Evolutionary conservation across 345 rosid species (phyloP), one percentile per base, ranked within the genome.

Genomic region (Gossypium thurberi): DNA sequence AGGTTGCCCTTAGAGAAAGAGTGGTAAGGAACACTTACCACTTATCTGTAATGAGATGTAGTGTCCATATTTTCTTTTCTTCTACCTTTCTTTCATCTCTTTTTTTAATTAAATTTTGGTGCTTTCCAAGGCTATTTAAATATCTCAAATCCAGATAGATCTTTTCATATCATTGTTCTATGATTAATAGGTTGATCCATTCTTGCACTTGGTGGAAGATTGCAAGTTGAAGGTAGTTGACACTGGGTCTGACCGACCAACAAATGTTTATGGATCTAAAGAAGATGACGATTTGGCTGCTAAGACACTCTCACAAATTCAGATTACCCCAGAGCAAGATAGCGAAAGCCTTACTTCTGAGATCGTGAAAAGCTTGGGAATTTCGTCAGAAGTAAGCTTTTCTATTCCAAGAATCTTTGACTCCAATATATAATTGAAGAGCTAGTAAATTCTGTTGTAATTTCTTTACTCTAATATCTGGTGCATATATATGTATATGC

Each of bases 141-240:
- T 28, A 56, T 51, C 17, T 50, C 13, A 57, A 69, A 58, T 20
- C 26, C 59, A 25, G 58, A 50, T 73, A 26, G 10, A 13, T 33
- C 20, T 11, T 58, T 57, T 11, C 44, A 63, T 72, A 61, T 64
- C 13, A 21, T 53, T 5, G 60, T 51, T 62, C 47, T 78, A 33
- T 73, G 62, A 53, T 71, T 82, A 70, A 77, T 77, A 95, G 99
- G 86, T 86, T 48, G 98, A 95, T 76, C 97, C 99, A 18, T 95
- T 85, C 81, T 77, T 95, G 80, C 81, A 44, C 66, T 79, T 95
- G 81, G 89, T 92, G 80, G 94, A 84, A 76, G 94, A 92, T 69
- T 80, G 82, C 77, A 95, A 95, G 87, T 80, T 95, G 69, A 81
- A 79, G 74, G 96, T 90, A 75, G 83, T 84, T 66, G 73, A 71